Percentiles rank a stretch among this genome's conserved stretches.
phyloP scores from a whole-genome alignment of 1,284 basidiomycete species.

The Ganoderma sinense region DNA sequence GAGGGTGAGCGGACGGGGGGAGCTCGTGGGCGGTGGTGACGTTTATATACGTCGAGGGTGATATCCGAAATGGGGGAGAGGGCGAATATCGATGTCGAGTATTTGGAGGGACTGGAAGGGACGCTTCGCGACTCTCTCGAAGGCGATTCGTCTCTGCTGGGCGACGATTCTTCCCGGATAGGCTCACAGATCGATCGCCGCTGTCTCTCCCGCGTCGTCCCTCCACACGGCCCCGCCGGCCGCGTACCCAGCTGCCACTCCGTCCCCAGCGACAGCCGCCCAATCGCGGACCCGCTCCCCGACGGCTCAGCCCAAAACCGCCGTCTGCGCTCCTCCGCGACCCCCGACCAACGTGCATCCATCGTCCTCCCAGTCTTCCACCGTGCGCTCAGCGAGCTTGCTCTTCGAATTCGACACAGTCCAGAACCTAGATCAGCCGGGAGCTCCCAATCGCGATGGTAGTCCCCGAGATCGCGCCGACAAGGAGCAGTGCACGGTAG shows the following conservation, averaged over 20 bases:
- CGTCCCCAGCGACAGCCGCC: slow-evolving; percentile 34
- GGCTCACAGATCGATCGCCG: slow-evolving; percentile 55
- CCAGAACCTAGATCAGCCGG: slow-evolving; percentile 15
- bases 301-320: slow-evolving; percentile 18
- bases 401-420: slow-evolving; percentile 9
- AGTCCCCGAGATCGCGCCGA: slow-evolving; percentile 28
- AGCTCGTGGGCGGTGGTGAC: slow-evolving; percentile 65
- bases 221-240: slow-evolving; percentile 7
- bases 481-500: slow-evolving; percentile 12
- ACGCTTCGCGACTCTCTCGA: slow-evolving; percentile 22
- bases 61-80: slow-evolving; percentile 37
- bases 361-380: slow-evolving; percentile 24
- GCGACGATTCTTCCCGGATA: slow-evolving; percentile 53
- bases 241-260: slow-evolving; percentile 13
- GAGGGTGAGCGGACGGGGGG: slow-evolving; percentile 54
- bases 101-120: slow-evolving; percentile 19
- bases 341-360: slow-evolving; percentile 43
- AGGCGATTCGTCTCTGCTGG: slow-evolving; percentile 25
- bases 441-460: not conserved
- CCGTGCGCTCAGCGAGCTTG: not conserved
- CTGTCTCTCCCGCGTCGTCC: slow-evolving; percentile 18
- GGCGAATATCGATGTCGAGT: slow-evolving; percentile 27
- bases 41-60: slow-evolving; percentile 46
- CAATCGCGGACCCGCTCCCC: slow-evolving; percentile 34
- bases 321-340: slow-evolving; percentile 31